A percentile compares a stretch with the other conserved stretches of the same genome.
phyloP scores from a whole-genome alignment of 257 asterid genomes.

The Lycium ferocissimum region DNA sequence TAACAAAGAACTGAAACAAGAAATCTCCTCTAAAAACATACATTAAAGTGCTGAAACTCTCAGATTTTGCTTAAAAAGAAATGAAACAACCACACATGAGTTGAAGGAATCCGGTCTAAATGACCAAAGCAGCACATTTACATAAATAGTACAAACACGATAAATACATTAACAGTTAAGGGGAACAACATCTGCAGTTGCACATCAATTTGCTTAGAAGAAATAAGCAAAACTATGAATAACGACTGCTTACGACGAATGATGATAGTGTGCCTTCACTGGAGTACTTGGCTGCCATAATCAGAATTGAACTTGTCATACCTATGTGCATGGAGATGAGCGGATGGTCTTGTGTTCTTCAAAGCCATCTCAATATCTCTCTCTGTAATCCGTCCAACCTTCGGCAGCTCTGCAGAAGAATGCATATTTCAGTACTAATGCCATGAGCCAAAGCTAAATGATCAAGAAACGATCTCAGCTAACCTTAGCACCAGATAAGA shows the following conservation, averaged over 20 bases:
- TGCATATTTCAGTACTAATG: constrained; percentile 28
- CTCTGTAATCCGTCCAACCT: constrained; percentile 77
- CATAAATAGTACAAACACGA: background rate
- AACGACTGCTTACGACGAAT: background rate
- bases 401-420: constrained; percentile 73
- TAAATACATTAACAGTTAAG: background rate
- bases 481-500: background rate
- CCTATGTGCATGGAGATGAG: constrained; percentile 87
- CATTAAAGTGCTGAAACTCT: background rate
- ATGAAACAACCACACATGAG: background rate
- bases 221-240: background rate
- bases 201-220: background rate
- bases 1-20: background rate
- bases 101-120: background rate
- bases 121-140: background rate
- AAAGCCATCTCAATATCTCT: constrained; percentile 74
- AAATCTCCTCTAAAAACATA: background rate
- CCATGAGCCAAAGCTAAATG: background rate
- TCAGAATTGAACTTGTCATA: constrained; percentile 75
- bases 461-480: background rate
- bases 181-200: background rate
- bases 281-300: constrained; percentile 93
- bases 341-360: constrained; percentile 93
- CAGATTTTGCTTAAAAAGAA: background rate
- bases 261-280: constrained; percentile 51